Evolutionary conservation across 345 rosid genomes (phyloP).

Genomic region (Murraya paniculata): DNA sequence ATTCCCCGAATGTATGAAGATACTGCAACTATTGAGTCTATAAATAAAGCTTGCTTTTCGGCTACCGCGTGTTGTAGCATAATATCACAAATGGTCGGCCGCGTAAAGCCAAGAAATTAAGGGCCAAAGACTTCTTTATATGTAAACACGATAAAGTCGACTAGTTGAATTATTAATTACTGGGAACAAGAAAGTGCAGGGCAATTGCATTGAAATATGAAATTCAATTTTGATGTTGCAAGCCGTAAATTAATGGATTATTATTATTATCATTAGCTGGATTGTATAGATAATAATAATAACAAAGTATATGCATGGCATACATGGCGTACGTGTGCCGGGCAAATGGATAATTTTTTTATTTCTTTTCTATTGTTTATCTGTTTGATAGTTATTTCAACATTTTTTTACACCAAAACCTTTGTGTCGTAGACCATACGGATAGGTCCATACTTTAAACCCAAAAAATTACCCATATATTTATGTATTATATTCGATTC

Average conservation of each 20-base stretch:
- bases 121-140: not conserved
- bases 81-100: not conserved
- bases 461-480: not conserved
- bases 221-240: not conserved
- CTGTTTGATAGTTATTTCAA: not conserved
- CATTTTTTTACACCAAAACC: not conserved
- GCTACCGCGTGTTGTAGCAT: not conserved
- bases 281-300: no score
- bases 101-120: not conserved
- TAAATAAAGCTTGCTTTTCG: not conserved
- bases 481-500: not conserved
- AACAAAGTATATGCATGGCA: not conserved
- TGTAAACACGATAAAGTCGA: not conserved
- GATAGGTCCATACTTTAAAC: not conserved
- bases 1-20: not conserved
- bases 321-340: not conserved
- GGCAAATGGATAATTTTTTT: no score
- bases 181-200: not conserved
- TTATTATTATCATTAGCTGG: not conserved
- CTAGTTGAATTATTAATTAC: not conserved
- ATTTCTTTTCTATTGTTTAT: no score
- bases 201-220: not conserved
- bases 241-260: not conserved
- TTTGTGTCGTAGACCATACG: not conserved
- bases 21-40: not conserved